phyloP scores from a whole-genome alignment of 768 basidiomycete species.

The Pisolithus orientalis region DNA sequence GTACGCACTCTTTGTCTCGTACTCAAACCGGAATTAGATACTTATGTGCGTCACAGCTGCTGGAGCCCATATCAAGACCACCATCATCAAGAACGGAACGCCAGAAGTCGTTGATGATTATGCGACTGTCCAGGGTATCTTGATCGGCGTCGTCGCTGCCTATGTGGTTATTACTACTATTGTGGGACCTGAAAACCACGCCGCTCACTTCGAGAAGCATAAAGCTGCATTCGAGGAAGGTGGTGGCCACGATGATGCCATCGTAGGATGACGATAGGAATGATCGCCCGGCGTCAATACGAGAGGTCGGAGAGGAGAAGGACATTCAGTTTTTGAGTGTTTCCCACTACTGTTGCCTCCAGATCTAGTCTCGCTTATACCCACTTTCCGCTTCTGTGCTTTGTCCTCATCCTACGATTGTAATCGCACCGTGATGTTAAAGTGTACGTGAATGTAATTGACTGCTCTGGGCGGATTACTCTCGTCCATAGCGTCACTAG shows the following conservation, averaged over 20 bases:
- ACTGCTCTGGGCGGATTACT: too few relatives aligned
- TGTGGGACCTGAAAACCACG: constrained; percentile 75
- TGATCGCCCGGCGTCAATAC: constrained; percentile 1
- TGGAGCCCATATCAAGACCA: constrained; percentile 49
- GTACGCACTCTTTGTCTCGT: constrained; percentile 27
- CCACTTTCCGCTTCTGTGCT: too few relatives aligned
- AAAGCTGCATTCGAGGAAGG: constrained; percentile 78
- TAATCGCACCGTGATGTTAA: too few relatives aligned
- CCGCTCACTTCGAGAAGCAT: constrained; percentile 78
- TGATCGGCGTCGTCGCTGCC: constrained; percentile 76
- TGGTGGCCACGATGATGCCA: constrained; percentile 45
- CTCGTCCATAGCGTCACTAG: too few relatives aligned
- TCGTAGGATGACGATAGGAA: constrained; percentile 15
- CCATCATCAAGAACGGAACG: constrained; percentile 36
- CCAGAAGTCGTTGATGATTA: constrained; percentile 52
- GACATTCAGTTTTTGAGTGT: neutral
- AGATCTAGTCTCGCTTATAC: too few relatives aligned
- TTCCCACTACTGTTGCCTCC: neutral
- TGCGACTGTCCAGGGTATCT: constrained; percentile 76
- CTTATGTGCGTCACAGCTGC: constrained; percentile 41
- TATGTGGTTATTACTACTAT: constrained; percentile 73
- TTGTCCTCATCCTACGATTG: too few relatives aligned
- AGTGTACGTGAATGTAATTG: too few relatives aligned
- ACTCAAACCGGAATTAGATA: neutral
- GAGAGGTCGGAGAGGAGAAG: constrained; percentile 9